Percentiles rank a stretch among this genome's conserved stretches.
Evolutionary conservation across 192 early-diverging fungal genomes (phyloP).

Genomic region (Gaertneriomyces sp.): DNA sequence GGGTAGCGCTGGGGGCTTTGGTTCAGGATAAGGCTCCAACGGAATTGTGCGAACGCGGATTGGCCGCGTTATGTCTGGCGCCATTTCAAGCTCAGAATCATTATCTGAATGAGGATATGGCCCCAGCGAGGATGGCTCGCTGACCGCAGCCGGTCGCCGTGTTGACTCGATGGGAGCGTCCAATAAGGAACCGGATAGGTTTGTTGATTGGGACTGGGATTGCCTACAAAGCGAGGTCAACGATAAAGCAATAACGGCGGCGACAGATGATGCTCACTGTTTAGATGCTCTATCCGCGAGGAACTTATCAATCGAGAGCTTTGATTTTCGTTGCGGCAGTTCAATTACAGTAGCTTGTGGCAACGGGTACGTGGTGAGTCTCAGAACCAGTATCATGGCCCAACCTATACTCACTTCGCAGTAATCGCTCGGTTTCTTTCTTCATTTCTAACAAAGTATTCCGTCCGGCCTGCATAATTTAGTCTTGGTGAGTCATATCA

Average conservation of each 20-base stretch:
- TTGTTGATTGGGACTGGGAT: too few relatives aligned
- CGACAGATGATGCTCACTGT: not conserved
- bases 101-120: too few relatives aligned
- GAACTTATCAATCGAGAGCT: slow-evolving; percentile 20
- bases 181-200: too few relatives aligned
- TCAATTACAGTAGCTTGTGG: slow-evolving; percentile 4
- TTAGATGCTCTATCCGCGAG: slow-evolving; percentile 2
- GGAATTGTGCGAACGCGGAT: too few relatives aligned
- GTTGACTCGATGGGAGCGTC: too few relatives aligned
- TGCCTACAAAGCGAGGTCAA: too few relatives aligned
- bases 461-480: not conserved
- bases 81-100: too few relatives aligned
- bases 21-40: too few relatives aligned
- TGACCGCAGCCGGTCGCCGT: too few relatives aligned
- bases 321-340: slow-evolving; percentile 8
- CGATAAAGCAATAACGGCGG: not conserved
- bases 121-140: too few relatives aligned
- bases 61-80: too few relatives aligned
- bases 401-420: slow-evolving; percentile 15
- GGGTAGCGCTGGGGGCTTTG: too few relatives aligned
- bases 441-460: slow-evolving; percentile 11
- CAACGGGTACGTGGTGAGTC: not conserved
- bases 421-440: slow-evolving; percentile 19
- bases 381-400: not conserved
- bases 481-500: slow-evolving; percentile 1